Evolutionary conservation across 495 filamentous ascomycete species (phyloP).

Genomic region (Tuber borchii): DNA sequence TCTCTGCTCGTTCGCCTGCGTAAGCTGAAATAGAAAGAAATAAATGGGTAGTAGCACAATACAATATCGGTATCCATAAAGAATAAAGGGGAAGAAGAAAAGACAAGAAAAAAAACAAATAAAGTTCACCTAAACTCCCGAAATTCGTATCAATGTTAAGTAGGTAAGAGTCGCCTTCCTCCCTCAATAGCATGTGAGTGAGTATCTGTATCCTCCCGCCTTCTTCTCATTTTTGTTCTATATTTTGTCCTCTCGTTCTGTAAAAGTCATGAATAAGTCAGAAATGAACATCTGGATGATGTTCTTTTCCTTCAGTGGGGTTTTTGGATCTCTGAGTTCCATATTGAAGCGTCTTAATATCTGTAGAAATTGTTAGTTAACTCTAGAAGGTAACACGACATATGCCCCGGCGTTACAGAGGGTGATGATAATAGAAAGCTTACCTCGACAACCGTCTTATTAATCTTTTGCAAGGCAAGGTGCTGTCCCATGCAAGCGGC

Average conservation of each 20-base stretch:
- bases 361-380: constrained; percentile 9
- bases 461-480: constrained; percentile 18
- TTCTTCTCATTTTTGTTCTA: not conserved
- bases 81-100: not conserved
- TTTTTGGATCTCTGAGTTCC: constrained; percentile 6
- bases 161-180: not conserved
- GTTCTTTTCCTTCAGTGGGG: constrained; percentile 9
- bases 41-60: not conserved
- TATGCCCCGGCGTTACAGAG: not conserved
- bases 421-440: not conserved
- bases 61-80: not conserved
- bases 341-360: constrained; percentile 12
- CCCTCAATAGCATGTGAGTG: too few relatives aligned
- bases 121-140: not conserved
- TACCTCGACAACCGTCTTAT: constrained; percentile 18
- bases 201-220: not conserved
- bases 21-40: not conserved
- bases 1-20: not conserved
- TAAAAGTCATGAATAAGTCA: constrained; percentile 7
- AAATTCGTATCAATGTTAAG: not conserved
- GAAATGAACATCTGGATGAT: constrained; percentile 9
- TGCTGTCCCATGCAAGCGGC: constrained; percentile 15
- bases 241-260: not conserved
- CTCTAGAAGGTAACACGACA: not conserved
- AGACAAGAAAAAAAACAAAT: not conserved